Percentiles rank a stretch among this genome's conserved stretches.
phyloP scores from a whole-genome alignment of 257 asterid species.

The Schizonepeta tenuifolia region DNA sequence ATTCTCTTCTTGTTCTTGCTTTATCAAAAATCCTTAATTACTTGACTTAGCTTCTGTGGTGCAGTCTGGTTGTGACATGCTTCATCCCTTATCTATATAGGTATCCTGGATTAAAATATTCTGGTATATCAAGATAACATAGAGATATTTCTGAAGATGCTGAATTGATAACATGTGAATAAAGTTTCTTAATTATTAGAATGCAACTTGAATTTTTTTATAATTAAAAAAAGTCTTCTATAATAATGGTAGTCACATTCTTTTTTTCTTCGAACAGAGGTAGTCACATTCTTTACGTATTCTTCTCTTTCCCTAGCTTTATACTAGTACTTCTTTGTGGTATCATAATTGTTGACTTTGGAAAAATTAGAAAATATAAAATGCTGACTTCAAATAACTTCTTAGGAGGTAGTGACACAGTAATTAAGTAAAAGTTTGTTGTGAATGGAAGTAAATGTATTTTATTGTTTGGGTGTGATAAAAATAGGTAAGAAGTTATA shows the following conservation, averaged over 20 bases:
- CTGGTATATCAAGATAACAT: conserved; percentile 2
- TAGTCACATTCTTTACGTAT: background rate
- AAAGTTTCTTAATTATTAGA: background rate
- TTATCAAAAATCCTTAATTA: background rate
- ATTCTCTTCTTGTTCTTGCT: background rate
- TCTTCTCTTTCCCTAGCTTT: background rate
- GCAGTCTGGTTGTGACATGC: background rate
- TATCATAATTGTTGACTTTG: background rate
- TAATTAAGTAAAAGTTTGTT: no score
- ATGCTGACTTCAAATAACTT: no score
- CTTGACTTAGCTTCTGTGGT: background rate
- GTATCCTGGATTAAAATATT: background rate
- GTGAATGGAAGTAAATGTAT: no score
- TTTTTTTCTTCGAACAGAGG: background rate
- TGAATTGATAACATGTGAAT: background rate
- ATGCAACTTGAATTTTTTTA: background rate
- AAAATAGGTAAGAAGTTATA: no score
- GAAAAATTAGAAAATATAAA: background rate
- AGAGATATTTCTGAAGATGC: background rate
- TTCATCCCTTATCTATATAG: background rate
- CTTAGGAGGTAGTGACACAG: no score
- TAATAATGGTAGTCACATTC: background rate
- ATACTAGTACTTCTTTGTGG: no score
- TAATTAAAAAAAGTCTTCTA: background rate
- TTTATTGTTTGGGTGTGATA: no score